phyloP scores from a whole-genome alignment of 2,329 filamentous ascomycete genomes.

The Aspergillus pseudonomiae region DNA sequence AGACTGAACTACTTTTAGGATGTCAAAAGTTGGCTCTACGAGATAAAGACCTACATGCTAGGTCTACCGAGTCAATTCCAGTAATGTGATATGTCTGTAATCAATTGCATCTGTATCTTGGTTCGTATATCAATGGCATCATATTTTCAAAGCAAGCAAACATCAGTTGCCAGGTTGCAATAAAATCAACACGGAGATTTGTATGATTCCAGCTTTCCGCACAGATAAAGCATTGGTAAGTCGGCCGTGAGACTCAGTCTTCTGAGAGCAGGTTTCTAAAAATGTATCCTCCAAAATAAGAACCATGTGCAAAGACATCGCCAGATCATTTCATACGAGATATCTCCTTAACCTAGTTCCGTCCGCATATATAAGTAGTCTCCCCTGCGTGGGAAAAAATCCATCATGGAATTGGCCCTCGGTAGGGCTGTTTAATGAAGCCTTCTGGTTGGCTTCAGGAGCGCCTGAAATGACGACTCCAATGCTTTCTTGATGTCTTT shows the following conservation, averaged over 20 bases:
- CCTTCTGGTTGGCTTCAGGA: constrained; percentile 49
- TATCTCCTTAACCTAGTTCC: background rate
- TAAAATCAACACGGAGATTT: background rate
- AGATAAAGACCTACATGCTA: background rate
- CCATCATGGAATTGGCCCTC: background rate
- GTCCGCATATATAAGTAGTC: constrained; percentile 14
- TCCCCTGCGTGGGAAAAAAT: background rate
- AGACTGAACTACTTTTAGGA: background rate
- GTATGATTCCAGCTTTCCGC: background rate
- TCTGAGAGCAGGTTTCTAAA: background rate
- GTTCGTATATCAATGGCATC: constrained; percentile 11
- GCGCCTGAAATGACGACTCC: constrained; percentile 63
- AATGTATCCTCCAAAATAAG: constrained; percentile 2
- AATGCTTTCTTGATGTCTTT: constrained; percentile 76
- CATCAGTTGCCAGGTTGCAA: background rate
- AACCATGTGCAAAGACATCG: background rate
- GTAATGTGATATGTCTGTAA: constrained; percentile 14
- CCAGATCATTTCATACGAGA: constrained; percentile 1
- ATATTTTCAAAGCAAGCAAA: constrained; percentile 14
- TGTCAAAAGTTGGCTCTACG: background rate
- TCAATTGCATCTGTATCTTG: constrained; percentile 14
- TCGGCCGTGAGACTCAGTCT: background rate
- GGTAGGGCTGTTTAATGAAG: constrained; percentile 30
- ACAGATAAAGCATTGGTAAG: background rate
- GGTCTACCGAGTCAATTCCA: background rate